Percentiles rank a stretch among this genome's conserved stretches.
phyloP scores from a whole-genome alignment of 2,329 filamentous ascomycete genomes.

The Coniochaeta sp. region DNA sequence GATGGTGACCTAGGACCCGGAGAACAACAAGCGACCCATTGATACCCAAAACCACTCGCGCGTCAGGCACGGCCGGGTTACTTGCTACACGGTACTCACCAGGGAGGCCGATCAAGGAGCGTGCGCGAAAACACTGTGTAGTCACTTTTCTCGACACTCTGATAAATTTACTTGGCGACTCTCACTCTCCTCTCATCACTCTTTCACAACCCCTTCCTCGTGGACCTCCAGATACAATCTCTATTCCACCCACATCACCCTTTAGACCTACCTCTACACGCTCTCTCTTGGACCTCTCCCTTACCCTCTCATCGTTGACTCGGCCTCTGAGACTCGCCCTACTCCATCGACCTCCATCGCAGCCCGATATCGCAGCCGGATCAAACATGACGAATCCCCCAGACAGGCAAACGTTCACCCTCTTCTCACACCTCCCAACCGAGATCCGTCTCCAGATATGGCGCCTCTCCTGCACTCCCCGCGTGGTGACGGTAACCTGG shows the following conservation, averaged over 20 bases:
- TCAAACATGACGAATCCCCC: neutral
- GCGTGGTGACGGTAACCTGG: conserved; percentile 31
- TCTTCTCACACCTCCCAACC: conserved; percentile 27
- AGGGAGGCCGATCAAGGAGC: neutral
- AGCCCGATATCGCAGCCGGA: neutral
- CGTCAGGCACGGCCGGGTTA: neutral
- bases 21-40: neutral
- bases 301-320: neutral
- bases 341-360: neutral
- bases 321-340: neutral
- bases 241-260: neutral
- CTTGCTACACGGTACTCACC: neutral
- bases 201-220: neutral
- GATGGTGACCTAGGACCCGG: neutral
- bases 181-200: neutral
- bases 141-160: too few relatives aligned
- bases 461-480: conserved; percentile 25
- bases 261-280: neutral
- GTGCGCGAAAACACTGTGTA: neutral
- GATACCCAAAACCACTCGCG: neutral
- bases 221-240: neutral
- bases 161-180: too few relatives aligned
- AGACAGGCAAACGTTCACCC: conserved; percentile 15
- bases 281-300: neutral
- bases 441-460: conserved; percentile 34